phyloP scores from a whole-genome alignment of 352 stramenopile genomes.

The Globisporangium acanthophoron region DNA sequence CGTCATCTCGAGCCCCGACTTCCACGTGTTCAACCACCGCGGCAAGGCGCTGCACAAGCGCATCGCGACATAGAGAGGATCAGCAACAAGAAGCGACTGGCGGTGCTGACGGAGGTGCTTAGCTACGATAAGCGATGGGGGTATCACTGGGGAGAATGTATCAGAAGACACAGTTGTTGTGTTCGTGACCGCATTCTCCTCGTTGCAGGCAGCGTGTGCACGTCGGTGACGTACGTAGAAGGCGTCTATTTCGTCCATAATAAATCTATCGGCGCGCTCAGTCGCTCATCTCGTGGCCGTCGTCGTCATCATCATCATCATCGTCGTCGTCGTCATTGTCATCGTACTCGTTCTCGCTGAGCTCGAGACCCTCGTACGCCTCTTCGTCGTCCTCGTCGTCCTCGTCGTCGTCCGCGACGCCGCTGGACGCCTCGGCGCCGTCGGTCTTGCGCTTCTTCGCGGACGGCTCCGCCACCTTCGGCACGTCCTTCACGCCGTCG shows the following conservation, averaged over 20 bases:
- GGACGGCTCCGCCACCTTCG: conserved; percentile 20
- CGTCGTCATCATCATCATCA: conserved; percentile 26
- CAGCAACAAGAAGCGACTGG: neutral
- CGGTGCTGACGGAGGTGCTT: too few species aligned
- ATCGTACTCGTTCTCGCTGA: conserved; percentile 53
- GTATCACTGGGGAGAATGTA: too few species aligned
- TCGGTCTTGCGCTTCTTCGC: conserved; percentile 46
- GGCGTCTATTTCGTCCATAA: conserved; percentile 13
- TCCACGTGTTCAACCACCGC: conserved; percentile 82
- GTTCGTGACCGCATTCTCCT: too few species aligned
- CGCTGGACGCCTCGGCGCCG: conserved; percentile 29
- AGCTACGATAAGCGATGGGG: too few species aligned
- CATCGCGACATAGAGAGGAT: conserved; percentile 23
- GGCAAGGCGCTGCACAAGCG: conserved; percentile 70
- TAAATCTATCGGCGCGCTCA: conserved; percentile 13
- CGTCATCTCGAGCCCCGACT: conserved; percentile 66
- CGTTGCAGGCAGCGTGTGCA: too few species aligned
- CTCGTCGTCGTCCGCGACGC: conserved; percentile 34
- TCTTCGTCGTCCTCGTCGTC: conserved; percentile 72
- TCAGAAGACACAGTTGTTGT: too few species aligned
- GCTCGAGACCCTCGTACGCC: conserved; percentile 80
- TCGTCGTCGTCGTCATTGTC: conserved; percentile 49
- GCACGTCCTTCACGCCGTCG: conserved; percentile 68
- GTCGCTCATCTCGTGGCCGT: conserved; percentile 38
- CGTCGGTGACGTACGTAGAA: neutral